Evolutionary conservation across 192 early-diverging fungal genomes (phyloP).

Genomic region (Coemansia sp.): DNA sequence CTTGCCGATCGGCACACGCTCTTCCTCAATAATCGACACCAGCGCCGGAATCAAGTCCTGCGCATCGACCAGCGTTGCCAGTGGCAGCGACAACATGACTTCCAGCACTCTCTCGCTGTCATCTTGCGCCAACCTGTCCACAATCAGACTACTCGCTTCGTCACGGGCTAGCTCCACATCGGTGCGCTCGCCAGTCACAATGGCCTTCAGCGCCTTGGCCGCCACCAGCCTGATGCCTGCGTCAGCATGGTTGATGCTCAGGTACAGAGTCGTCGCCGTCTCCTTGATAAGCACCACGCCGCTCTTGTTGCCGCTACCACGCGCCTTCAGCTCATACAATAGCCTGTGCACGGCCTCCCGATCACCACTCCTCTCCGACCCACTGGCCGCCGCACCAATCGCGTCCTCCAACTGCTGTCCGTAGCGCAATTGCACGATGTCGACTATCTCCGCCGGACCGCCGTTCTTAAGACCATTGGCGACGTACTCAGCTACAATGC

Average conservation of each 20-base stretch:
- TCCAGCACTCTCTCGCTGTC: conserved; percentile 33
- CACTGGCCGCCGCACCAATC: conserved; percentile 22
- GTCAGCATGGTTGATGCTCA: conserved; percentile 76
- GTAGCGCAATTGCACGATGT: conserved; percentile 31
- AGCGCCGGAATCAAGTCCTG: conserved; percentile 21
- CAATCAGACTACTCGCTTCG: conserved; percentile 17
- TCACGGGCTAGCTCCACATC: conserved; percentile 18
- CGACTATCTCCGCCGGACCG: conserved; percentile 3
- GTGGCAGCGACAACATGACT: conserved; percentile 20
- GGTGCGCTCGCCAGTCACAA: conserved; percentile 48
- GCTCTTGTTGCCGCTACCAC: conserved; percentile 11
- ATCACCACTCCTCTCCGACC: not conserved
- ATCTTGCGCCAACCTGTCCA: conserved; percentile 36
- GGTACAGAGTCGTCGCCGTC: conserved; percentile 74
- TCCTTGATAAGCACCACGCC: conserved; percentile 57
- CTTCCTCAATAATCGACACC: conserved; percentile 13
- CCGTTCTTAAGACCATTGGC: not conserved
- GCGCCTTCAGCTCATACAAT: conserved; percentile 39
- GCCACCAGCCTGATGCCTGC: conserved; percentile 67
- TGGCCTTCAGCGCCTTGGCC: conserved; percentile 61
- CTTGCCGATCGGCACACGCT: conserved; percentile 16
- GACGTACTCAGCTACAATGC: conserved; percentile 25
- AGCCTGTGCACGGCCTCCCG: conserved; percentile 17
- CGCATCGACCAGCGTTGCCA: conserved; percentile 11
- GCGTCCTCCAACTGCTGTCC: conserved; percentile 35